A percentile compares a stretch with the other conserved stretches of the same genome.
phyloP scores from a whole-genome alignment of 139 green algal genomes.

The Desmodesmus armatus region DNA sequence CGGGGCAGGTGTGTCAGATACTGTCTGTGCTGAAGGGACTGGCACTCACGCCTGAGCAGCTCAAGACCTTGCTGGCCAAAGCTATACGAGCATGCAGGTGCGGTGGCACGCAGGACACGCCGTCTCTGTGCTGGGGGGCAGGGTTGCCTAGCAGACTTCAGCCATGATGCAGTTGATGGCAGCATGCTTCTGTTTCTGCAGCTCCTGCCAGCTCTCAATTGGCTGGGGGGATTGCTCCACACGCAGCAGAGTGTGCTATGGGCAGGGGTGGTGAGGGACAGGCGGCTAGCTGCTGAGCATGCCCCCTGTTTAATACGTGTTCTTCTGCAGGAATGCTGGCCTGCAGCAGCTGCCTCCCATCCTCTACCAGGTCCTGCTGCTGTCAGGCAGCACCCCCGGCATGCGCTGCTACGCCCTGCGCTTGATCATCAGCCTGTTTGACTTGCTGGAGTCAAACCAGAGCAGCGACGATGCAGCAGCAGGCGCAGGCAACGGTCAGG shows the following conservation, averaged over 20 bases:
- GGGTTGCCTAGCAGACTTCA: neutral
- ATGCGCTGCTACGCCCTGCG: neutral
- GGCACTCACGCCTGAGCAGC: conserved; percentile 17
- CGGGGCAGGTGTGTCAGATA: conserved; percentile 26
- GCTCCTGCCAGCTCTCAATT: neutral
- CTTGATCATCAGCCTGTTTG: conserved; percentile 31
- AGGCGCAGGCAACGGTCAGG: too few species aligned
- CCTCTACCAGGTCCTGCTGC: conserved; percentile 41
- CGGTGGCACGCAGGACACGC: neutral
- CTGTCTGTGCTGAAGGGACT: conserved; percentile 26
- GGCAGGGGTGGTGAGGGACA: neutral
- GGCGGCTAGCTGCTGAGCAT: neutral
- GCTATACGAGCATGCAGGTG: conserved; percentile 21
- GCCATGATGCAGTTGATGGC: neutral
- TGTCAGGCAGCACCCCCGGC: neutral
- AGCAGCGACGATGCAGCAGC: too few species aligned
- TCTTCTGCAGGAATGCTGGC: conserved; percentile 1
- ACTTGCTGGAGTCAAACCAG: conserved; percentile 48
- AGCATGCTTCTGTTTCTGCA: neutral
- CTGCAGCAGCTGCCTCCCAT: conserved; percentile 44
- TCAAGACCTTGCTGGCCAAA: conserved; percentile 3
- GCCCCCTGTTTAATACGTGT: neutral
- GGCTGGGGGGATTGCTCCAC: neutral
- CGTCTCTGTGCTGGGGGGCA: neutral
- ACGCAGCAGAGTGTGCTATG: neutral